These are phyloP conservation scores for Haplosporangium sp. DNA, from an alignment of 371 early-diverging fungal genomes.

Conservation along the genomic window DNA sequence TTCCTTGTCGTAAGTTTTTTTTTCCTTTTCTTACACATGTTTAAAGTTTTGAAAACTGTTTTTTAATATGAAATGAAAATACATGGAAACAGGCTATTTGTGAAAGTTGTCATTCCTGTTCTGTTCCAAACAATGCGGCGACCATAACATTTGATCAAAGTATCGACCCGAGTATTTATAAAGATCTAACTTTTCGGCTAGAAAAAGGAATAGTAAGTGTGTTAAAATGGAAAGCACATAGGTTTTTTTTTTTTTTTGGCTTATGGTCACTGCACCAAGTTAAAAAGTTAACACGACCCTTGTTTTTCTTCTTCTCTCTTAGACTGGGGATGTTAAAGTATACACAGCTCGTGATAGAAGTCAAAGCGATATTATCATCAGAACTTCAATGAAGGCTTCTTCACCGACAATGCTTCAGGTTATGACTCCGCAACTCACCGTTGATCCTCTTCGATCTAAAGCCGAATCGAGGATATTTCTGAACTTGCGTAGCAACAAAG, in stretches of 20 bases:
- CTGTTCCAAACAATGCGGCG: conserved; percentile 8
- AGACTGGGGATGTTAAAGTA: conserved; percentile 16
- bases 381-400: conserved; percentile 13
- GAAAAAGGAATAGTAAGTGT: conserved; percentile 18
- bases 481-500: background rate
- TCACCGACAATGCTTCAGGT: background rate
- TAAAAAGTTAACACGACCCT: background rate
- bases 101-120: background rate
- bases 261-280: too few relatives aligned
- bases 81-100: background rate
- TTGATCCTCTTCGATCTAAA: too few relatives aligned
- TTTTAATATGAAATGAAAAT: too few relatives aligned
- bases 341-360: background rate
- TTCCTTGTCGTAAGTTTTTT: too few relatives aligned
- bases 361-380: conserved; percentile 3
- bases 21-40: too few relatives aligned
- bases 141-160: conserved; percentile 7
- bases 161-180: conserved; percentile 3
- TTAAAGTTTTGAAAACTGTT: too few relatives aligned
- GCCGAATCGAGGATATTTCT: conserved; percentile 11
- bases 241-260: too few relatives aligned
- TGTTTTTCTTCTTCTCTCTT: background rate
- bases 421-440: background rate
- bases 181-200: conserved; percentile 2
- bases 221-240: too few relatives aligned